Conservation (phyloP, 148 eudicot species). For the Amaranthus cruentus region DNA sequence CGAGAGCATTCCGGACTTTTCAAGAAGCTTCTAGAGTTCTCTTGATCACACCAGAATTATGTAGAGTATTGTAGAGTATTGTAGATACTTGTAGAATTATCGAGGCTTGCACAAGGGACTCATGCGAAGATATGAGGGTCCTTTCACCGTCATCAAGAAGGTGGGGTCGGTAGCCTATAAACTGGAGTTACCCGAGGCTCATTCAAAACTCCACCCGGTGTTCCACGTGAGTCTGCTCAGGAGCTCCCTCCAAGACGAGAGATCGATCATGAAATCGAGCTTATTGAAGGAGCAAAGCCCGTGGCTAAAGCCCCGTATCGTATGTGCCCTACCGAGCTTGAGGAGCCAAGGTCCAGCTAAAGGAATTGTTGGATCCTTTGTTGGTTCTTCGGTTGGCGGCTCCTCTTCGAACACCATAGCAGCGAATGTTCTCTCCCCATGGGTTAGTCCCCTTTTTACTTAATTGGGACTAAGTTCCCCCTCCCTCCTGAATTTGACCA, state of each 20-base stretch:
- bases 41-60: no score
- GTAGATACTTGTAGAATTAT: no score
- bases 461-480: background rate
- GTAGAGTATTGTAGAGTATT: no score
- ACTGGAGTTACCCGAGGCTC: background rate
- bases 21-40: no score
- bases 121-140: background rate
- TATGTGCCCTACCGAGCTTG: no score
- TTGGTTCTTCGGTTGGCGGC: background rate
- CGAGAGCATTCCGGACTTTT: no score
- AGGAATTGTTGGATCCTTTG: background rate
- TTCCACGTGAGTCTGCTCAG: background rate
- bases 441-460: no score
- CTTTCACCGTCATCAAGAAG: background rate
- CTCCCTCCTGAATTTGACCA: background rate
- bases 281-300: background rate
- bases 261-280: no score
- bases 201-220: background rate
- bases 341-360: no score
- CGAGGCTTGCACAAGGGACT: background rate
- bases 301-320: no score
- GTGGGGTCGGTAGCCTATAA: background rate
- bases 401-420: background rate
- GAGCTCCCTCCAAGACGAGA: background rate
- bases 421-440: background rate